Evolutionary conservation across 202 grass and related monocot species (phyloP).

Genomic region (Zizania palustris): DNA sequence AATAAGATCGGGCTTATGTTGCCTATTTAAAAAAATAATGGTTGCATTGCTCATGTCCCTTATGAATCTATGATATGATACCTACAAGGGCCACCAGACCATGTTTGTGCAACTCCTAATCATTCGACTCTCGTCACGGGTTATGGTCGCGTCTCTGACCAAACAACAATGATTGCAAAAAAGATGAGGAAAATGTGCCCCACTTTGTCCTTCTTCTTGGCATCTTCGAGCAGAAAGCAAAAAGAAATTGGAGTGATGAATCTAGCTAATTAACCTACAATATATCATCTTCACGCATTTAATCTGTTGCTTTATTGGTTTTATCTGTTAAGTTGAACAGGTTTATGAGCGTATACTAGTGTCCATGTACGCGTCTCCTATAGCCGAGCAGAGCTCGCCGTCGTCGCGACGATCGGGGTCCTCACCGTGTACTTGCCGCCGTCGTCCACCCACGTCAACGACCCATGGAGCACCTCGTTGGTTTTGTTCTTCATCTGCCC

Average conservation of each 20-base stretch:
- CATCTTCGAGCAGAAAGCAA: not conserved
- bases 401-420: conserved; percentile 75
- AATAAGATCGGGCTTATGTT: too few species aligned
- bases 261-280: not conserved
- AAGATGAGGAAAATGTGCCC: not conserved
- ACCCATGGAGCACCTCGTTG: conserved; percentile 54
- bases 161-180: conserved; percentile 16
- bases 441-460: conserved; percentile 76
- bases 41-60: not conserved
- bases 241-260: not conserved
- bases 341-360: not conserved
- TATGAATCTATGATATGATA: too few species aligned
- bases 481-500: conserved; percentile 47
- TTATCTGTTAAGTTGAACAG: not conserved
- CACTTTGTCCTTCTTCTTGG: not conserved
- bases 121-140: not conserved
- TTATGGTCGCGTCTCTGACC: conserved; percentile 1
- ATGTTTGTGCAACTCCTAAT: not conserved
- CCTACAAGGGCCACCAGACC: not conserved
- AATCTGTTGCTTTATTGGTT: conserved; percentile 5
- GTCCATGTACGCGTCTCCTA: not conserved
- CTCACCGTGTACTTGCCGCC: conserved; percentile 69
- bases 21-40: too few species aligned
- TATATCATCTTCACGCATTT: too few species aligned
- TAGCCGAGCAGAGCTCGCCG: conserved; percentile 26